Evolutionary conservation across 192 early-diverging fungal genomes (phyloP), one percentile per base, ranked within the genome.

Genomic region (Backusella tuberculispora): DNA sequence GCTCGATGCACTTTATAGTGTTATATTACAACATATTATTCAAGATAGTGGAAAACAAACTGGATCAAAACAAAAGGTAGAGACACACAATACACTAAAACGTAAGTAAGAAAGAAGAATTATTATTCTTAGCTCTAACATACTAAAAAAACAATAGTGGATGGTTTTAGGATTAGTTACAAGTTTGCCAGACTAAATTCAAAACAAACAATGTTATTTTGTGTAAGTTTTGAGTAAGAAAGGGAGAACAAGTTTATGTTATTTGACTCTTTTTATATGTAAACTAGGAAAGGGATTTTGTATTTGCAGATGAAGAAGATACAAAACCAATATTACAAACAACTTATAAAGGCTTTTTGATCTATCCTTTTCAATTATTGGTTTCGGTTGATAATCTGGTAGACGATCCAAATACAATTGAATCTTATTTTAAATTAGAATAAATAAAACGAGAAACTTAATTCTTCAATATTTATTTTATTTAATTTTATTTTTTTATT

Each of bases 251-350:
- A 40, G 0, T 42, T 66, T 8, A 8, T 43, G 41, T 43, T 38
- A 37, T 64, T 64, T 14, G 34, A 64, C 6, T 5, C 3, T 6
- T 37, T 45, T 26, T 68, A 1, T 26, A 24, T 56, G 19, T 10
- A 9, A 43, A 13, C 21, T 68, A 69, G 67, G 67, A 69, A 69
- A 69, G 21, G 26, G 67, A 69, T 46, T 69, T 69, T 42, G 42
- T 26, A 10, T 69, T 69, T 47, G 24, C 21, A 17, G 24, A 47
- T 24, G 44, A 69, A 46, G 24, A 47, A 26, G 68, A 69, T 29
- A 21, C 38, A 45, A 69, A 69, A 34, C 68, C 68, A 4, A 47
- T 26, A 7, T 5, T 69, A 46, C 13, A 29, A 26, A 69, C 68
- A 21, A 45, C 15, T 26, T 69, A 69, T 47, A 47, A 45, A n/a